Evolutionary conservation across 768 basidiomycete species (phyloP), one percentile per base, ranked within the genome.

Genomic region (Lentinula boryana): DNA sequence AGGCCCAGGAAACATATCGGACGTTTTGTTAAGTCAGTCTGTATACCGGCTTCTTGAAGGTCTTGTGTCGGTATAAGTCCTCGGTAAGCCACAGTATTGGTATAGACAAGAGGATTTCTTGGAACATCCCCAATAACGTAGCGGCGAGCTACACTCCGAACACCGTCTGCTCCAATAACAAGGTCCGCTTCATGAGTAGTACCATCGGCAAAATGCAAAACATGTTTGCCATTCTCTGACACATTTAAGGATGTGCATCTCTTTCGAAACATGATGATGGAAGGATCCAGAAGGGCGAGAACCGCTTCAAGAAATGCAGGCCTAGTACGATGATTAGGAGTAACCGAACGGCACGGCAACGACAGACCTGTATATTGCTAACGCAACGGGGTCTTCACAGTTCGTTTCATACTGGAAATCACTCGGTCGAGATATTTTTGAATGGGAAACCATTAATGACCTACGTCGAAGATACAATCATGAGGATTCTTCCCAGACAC

Each of bases 221-320:
- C 63, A 6, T 75, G 68, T 3, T 66, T 68, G 4, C 69, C 71
- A 8, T 71, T 69, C 18, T 51, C 32, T 7, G 66, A 56, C 12
- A 68, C 27, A 23, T 59, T 60, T 21, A 81, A 65, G 9, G 71
- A 72, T 10, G 66, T 70, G 64, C 80, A 81, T 10, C 81, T 80
- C 64, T 82, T 84, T 65, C 79, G 74, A 70, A 85, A 81, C 63
- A 81, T 80, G 4, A 76, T 70, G 35, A 68, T 66, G 8, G 69
- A 64, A 0, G 78, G 73, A 62, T 84, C 75, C 27, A 84, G 55
- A 18, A 77, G 70, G 6, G 72, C 72, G 5, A 77, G 68, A 31
- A 85, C 66, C 1, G 80, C 80, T 18, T 82, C 77, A 5, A 86
- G 70, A 62, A 84, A 82, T 6, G 71, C 73, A 4, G 83, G 80